Evolutionary conservation across 768 basidiomycete genomes (phyloP).

Genomic region (Trichaptum fuscoviolaceum): DNA sequence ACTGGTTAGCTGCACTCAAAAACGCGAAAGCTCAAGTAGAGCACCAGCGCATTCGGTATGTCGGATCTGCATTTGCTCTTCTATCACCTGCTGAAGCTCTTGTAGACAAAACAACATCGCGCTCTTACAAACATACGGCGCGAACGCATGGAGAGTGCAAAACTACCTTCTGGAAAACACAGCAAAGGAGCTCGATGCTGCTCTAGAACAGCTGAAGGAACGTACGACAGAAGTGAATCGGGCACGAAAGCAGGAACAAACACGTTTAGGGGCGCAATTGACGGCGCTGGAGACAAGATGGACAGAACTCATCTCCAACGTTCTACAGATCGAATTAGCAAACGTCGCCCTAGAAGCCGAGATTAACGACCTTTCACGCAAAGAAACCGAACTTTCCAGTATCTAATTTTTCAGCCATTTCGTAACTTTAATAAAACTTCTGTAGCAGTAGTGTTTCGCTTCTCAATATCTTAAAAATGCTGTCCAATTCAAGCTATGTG

Average conservation of each 20-base stretch:
- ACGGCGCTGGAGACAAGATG: slow-evolving; percentile 80
- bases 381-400: slow-evolving; percentile 1
- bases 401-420: neutral
- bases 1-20: slow-evolving; percentile 68
- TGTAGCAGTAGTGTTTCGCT: neutral
- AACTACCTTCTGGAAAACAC: slow-evolving; percentile 84
- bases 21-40: slow-evolving; percentile 82
- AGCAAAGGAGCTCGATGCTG: slow-evolving; percentile 63
- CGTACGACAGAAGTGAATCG: slow-evolving; percentile 83
- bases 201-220: slow-evolving; percentile 74
- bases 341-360: slow-evolving; percentile 85
- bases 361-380: slow-evolving; percentile 28
- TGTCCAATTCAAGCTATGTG: neutral
- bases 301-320: slow-evolving; percentile 88
- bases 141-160: slow-evolving; percentile 88
- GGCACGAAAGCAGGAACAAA: slow-evolving; percentile 83
- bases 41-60: slow-evolving; percentile 77
- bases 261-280: slow-evolving; percentile 72
- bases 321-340: slow-evolving; percentile 94
- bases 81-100: slow-evolving; percentile 8
- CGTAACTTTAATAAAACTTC: neutral
- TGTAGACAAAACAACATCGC: slow-evolving; percentile 76
- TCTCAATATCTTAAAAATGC: neutral
- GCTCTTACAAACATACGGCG: slow-evolving; percentile 78
- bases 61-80: slow-evolving; percentile 12